Evolutionary conservation across 1,139 yeast species (phyloP), one percentile per base, ranked within the genome.

Genomic region (Blastobotrys aristatus): DNA sequence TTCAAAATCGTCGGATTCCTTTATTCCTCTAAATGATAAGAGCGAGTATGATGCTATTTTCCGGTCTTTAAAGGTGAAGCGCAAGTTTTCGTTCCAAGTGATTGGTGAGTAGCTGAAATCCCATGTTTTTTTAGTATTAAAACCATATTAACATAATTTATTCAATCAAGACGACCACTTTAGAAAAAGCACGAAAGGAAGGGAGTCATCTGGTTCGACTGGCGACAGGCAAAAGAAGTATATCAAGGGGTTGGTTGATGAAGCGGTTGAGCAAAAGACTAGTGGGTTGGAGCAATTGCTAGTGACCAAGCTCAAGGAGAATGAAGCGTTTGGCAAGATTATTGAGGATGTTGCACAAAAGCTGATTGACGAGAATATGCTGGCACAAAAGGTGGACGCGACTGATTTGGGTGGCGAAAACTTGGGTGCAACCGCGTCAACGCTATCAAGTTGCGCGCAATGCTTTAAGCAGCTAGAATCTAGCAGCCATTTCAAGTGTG

Each of bases 21-120:
- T 66, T 54, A 73, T 76, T 4, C 54, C 65, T 8, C 66, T 79
- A 57, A 70, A 68, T 34, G 46, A 67, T 3, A 57, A 50, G 2
- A 65, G 66, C 11, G 82, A 77, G 53, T 78, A 74, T 59, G 71
- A 65, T 53, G 66, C 74, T 14, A 63, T 79, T 50, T 58, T 62
- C 30, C 68, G 82, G 52, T 75, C 80, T 21, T 53, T 70, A 34
- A 54, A 59, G 30, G 74, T 70, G 38, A 69, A 69, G 55, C 56
- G 56, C 27, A 62, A 60, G 38, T 50, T 57, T 36, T 33, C 48
- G 27, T 57, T 56, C 31, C 37, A 33, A n/a, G 51, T 53, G 10
- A 31, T 39, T 29, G 47, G 43, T 44, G 35, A 32, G 44, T 41
- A 26, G 27, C 10, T n/a, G n/a, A n/a, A n/a, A n/a, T 6, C 38